Percentiles rank a stretch among this genome's conserved stretches.
phyloP scores from a whole-genome alignment of 1,284 basidiomycete genomes.

The Lentinula novae-zelandiae region DNA sequence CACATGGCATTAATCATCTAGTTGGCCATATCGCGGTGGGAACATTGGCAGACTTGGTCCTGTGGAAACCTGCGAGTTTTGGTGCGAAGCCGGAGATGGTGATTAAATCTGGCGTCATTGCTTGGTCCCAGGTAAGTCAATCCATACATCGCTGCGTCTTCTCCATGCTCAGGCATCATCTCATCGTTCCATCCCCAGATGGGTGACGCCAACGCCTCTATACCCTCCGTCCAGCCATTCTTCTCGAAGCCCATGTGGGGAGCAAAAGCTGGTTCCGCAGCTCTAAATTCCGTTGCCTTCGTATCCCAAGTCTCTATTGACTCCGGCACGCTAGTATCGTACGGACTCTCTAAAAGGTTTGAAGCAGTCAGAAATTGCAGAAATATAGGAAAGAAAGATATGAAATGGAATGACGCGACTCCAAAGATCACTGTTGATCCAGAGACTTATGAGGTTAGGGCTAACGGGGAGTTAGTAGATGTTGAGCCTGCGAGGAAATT shows the following conservation, averaged over 20 bases:
- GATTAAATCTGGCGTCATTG: slow-evolving; percentile 92
- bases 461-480: slow-evolving; percentile 76
- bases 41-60: slow-evolving; percentile 87
- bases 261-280: slow-evolving; percentile 67
- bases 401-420: slow-evolving; percentile 88
- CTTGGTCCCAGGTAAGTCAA: slow-evolving; percentile 72
- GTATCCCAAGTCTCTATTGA: slow-evolving; percentile 77
- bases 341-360: slow-evolving; percentile 72
- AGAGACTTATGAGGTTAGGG: slow-evolving; percentile 86
- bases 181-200: slow-evolving; percentile 46
- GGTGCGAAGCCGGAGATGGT: slow-evolving; percentile 91
- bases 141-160: background rate
- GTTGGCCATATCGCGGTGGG: slow-evolving; percentile 85
- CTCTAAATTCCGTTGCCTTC: slow-evolving; percentile 80
- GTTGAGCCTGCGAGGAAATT: slow-evolving; percentile 73
- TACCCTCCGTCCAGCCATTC: slow-evolving; percentile 90
- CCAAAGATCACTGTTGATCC: slow-evolving; percentile 90
- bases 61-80: slow-evolving; percentile 94
- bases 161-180: background rate
- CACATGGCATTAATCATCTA: slow-evolving; percentile 88
- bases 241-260: slow-evolving; percentile 92
- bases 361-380: slow-evolving; percentile 82
- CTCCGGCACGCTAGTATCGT: slow-evolving; percentile 60
- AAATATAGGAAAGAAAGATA: slow-evolving; percentile 77
- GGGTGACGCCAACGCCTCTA: slow-evolving; percentile 92